A percentile compares a stretch with the other conserved stretches of the same genome.
These are phyloP conservation scores for Aspergillus candidus DNA, from an alignment of 2,329 filamentous ascomycete genomes.

Conservation along the genomic window DNA sequence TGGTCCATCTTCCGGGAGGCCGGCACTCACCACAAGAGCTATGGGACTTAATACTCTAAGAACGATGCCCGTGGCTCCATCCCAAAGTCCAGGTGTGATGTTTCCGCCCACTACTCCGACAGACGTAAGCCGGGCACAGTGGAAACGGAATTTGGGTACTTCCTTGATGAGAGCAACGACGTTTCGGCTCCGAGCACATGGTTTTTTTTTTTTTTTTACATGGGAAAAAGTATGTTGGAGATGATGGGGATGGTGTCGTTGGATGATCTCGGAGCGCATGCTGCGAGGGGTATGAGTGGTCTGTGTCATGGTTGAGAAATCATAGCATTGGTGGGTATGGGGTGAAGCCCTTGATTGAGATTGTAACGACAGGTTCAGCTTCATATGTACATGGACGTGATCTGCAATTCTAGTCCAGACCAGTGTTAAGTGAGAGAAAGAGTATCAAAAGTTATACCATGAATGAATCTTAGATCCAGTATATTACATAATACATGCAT, in stretches of 20 bases:
- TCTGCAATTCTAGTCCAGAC: too few species aligned
- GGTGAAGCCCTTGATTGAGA: too few species aligned
- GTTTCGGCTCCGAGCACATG: constrained; percentile 16
- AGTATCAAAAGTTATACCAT: too few species aligned
- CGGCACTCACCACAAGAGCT: constrained; percentile 9
- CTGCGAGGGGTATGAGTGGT: neutral
- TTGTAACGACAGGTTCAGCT: too few species aligned
- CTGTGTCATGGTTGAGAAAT: too few species aligned
- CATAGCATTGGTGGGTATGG: too few species aligned
- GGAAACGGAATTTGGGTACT: constrained; percentile 15
- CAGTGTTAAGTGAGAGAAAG: too few species aligned
- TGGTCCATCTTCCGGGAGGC: constrained; percentile 12
- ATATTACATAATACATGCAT: too few species aligned
- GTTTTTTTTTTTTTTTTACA: constrained; percentile 23
- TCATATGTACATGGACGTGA: too few species aligned
- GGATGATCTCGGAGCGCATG: constrained; percentile 11
- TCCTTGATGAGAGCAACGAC: constrained; percentile 22
- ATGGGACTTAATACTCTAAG: constrained; percentile 11
- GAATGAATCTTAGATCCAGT: too few species aligned
- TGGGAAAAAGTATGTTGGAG: constrained; percentile 4
- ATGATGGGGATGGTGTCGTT: constrained; percentile 8
- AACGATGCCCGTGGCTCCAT: constrained; percentile 9
- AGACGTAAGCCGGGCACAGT: neutral
- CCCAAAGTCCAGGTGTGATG: constrained; percentile 20
- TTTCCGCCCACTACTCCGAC: constrained; percentile 3